Evolutionary conservation across 352 stramenopile species (phyloP).

Genomic region (Globisporangium acanthophoron): DNA sequence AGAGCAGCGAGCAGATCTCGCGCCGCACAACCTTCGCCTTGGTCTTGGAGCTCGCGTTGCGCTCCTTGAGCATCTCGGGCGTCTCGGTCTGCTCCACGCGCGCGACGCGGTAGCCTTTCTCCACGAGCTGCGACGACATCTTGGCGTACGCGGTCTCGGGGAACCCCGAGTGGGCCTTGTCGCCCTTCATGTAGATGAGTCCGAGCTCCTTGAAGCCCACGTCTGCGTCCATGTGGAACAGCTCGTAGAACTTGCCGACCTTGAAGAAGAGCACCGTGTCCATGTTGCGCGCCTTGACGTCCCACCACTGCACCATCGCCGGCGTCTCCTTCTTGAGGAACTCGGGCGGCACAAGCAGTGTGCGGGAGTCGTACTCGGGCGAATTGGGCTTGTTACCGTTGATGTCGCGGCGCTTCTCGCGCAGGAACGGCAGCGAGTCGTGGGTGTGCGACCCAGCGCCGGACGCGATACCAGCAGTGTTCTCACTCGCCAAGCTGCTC

Average conservation of each 20-base stretch:
- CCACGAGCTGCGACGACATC: constrained; percentile 93
- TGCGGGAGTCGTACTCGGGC: constrained; percentile 91
- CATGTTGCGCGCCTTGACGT: constrained; percentile 96
- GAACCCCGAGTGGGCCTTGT: constrained; percentile 97
- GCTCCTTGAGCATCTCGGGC: constrained; percentile 93
- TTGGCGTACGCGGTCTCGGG: constrained; percentile 97
- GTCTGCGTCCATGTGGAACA: constrained; percentile 98
- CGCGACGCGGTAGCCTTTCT: constrained; percentile 95
- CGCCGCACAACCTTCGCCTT: constrained; percentile 89
- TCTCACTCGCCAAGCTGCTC: constrained; percentile 1
- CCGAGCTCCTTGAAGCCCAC: constrained; percentile 94
- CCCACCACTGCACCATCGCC: constrained; percentile 98
- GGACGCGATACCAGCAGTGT: constrained; percentile 29
- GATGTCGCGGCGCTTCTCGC: constrained; percentile 83
- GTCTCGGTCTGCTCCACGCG: constrained; percentile 99
- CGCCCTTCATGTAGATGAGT: constrained; percentile 99
- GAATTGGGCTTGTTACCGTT: constrained; percentile 77
- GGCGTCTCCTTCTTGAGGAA: constrained; percentile 91
- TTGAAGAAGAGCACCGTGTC: constrained; percentile 99
- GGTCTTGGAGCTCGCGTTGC: constrained; percentile 75
- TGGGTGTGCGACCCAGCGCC: constrained; percentile 80
- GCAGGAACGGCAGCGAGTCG: constrained; percentile 91
- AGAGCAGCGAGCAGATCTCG: constrained; percentile 96
- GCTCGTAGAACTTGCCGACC: constrained; percentile 96
- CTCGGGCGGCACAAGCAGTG: constrained; percentile 83